These are phyloP conservation scores for Ophiostoma ips DNA, from an alignment of 2,329 filamentous ascomycete genomes.

Conservation along the genomic window DNA sequence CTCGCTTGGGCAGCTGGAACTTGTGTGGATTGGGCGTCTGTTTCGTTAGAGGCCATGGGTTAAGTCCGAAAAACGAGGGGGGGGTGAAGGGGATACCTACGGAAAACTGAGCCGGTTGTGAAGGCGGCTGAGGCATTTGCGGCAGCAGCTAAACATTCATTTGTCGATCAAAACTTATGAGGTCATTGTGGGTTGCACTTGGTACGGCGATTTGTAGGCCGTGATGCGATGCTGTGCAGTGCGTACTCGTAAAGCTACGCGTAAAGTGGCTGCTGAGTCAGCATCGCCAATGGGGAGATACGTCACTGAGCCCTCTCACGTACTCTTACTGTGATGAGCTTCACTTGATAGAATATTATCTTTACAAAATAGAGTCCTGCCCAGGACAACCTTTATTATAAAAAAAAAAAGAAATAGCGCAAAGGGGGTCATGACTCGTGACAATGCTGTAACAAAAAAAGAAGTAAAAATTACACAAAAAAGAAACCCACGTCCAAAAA, in stretches of 20 bases:
- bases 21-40: slow-evolving; percentile 1
- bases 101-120: slow-evolving; percentile 3
- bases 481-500: background rate
- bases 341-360: background rate
- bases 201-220: background rate
- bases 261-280: background rate
- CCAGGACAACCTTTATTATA: too few relatives aligned
- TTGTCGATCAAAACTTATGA: too few relatives aligned
- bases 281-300: background rate
- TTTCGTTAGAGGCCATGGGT: too few relatives aligned
- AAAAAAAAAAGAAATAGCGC: too few relatives aligned
- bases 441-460: background rate
- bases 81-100: background rate
- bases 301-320: too few relatives aligned
- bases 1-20: background rate
- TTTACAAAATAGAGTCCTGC: background rate
- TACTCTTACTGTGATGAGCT: too few relatives aligned
- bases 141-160: too few relatives aligned
- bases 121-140: background rate
- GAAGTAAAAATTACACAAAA: background rate
- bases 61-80: too few relatives aligned
- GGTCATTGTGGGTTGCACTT: background rate
- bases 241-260: background rate
- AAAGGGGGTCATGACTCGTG: too few relatives aligned
- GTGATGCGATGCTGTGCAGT: background rate